phyloP scores from a whole-genome alignment of 495 filamentous ascomycete species.

The Annulohypoxylon bovei region DNA sequence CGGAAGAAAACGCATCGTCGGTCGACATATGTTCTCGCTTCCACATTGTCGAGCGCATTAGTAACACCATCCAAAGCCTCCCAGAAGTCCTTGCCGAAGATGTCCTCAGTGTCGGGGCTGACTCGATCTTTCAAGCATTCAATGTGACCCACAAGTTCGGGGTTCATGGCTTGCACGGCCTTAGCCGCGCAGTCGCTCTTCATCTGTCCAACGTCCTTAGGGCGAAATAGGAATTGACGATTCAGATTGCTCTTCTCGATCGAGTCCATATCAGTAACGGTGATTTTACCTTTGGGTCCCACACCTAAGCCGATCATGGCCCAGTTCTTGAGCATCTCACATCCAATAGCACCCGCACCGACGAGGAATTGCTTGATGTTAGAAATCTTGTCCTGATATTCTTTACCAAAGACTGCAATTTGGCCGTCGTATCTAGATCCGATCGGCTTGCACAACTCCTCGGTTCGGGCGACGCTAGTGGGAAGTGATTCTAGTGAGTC shows the following conservation, averaged over 20 bases:
- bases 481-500: slow-evolving; percentile 96
- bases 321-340: slow-evolving; percentile 99
- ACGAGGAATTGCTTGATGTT: slow-evolving; percentile 94
- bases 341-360: slow-evolving; percentile 96
- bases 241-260: slow-evolving; percentile 99
- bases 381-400: slow-evolving; percentile 91
- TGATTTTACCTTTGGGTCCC: slow-evolving; percentile 88
- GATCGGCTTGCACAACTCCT: slow-evolving; percentile 85
- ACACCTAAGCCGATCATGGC: slow-evolving; percentile 96
- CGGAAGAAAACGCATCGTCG: slow-evolving; percentile 98
- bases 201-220: slow-evolving; percentile 92
- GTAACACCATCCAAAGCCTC: slow-evolving; percentile 88
- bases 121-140: slow-evolving; percentile 87
- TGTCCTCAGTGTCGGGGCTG: slow-evolving; percentile 88
- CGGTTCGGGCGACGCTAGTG: slow-evolving; percentile 73
- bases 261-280: slow-evolving; percentile 94
- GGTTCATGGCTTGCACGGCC: slow-evolving; percentile 94
- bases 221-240: slow-evolving; percentile 94
- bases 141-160: slow-evolving; percentile 86
- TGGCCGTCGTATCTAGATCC: slow-evolving; percentile 94
- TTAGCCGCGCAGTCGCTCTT: slow-evolving; percentile 96
- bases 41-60: slow-evolving; percentile 97
- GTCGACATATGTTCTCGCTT: slow-evolving; percentile 97
- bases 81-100: slow-evolving; percentile 98
- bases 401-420: slow-evolving; percentile 93